phyloP scores from a whole-genome alignment of 2,329 filamentous ascomycete genomes.

The Calonectria naviculata region DNA sequence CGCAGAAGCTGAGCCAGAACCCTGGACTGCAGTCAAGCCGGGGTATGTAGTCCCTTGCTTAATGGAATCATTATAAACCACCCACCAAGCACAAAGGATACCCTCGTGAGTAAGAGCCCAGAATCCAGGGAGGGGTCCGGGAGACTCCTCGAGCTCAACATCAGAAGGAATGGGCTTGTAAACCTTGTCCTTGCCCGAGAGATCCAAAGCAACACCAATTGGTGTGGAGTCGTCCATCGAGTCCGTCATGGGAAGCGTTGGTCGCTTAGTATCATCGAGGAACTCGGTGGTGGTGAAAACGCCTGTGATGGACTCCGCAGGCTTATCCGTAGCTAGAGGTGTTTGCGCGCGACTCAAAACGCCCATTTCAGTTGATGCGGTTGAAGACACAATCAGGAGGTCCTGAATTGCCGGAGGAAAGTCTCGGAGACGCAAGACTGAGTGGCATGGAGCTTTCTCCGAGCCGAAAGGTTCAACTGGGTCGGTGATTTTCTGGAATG shows the following conservation, averaged over 20 bases:
- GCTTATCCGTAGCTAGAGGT: conserved; percentile 70
- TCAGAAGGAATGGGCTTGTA: conserved; percentile 81
- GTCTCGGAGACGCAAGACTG: conserved; percentile 79
- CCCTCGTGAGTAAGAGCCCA: conserved; percentile 92
- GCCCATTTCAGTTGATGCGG: conserved; percentile 82
- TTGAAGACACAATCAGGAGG: conserved; percentile 84
- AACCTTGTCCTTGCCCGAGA: conserved; percentile 85
- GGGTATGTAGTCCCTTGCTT: conserved; percentile 78
- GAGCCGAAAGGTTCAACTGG: conserved; percentile 79
- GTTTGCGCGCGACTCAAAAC: conserved; percentile 80
- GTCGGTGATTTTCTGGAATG: conserved; percentile 79
- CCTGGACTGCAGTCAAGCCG: conserved; percentile 68
- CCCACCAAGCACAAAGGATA: conserved; percentile 87
- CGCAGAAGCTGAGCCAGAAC: conserved; percentile 42
- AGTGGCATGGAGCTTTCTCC: conserved; percentile 78
- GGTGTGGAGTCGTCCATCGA: conserved; percentile 75
- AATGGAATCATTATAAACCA: conserved; percentile 90
- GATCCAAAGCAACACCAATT: conserved; percentile 83
- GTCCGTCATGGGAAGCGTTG: conserved; percentile 78
- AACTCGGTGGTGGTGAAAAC: conserved; percentile 81
- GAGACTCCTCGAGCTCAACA: conserved; percentile 81
- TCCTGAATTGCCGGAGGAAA: conserved; percentile 87
- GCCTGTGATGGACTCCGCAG: conserved; percentile 68
- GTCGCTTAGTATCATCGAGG: conserved; percentile 78
- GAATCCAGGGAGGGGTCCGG: conserved; percentile 83